Percentiles rank a stretch among this genome's conserved stretches.
phyloP scores from a whole-genome alignment of 2,329 filamentous ascomycete species.

The Rutstroemia sp. region DNA sequence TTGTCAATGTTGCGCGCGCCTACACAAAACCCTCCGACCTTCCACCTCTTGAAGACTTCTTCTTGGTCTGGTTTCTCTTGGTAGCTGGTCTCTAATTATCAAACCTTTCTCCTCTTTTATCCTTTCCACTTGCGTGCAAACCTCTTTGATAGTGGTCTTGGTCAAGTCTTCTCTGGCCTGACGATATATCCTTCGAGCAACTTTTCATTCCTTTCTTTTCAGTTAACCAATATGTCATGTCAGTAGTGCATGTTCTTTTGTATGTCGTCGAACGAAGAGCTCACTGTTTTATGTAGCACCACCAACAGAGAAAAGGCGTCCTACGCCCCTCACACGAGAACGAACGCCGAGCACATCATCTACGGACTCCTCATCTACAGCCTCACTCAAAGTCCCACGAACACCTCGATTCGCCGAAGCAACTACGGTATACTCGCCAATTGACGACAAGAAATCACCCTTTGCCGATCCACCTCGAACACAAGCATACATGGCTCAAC shows the following conservation, averaged over 20 bases:
- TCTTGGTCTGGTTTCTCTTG: constrained; percentile 20
- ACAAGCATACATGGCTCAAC: constrained; percentile 48
- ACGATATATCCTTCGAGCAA: constrained; percentile 5
- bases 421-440: constrained; percentile 69
- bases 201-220: constrained; percentile 11
- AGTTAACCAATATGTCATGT: constrained; percentile 20
- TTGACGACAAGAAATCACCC: constrained; percentile 49
- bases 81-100: constrained; percentile 30
- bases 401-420: constrained; percentile 77
- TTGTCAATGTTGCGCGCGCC: constrained; percentile 22
- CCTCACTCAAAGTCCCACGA: constrained; percentile 54
- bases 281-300: constrained; percentile 10
- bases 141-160: constrained; percentile 2
- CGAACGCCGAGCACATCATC: constrained; percentile 36
- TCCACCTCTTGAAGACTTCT: constrained; percentile 21
- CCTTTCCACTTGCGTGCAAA: constrained; percentile 14
- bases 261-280: background rate
- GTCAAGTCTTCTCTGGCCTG: constrained; percentile 4
- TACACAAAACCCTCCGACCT: constrained; percentile 26
- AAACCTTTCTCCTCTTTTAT: constrained; percentile 23
- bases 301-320: constrained; percentile 23
- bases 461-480: constrained; percentile 49
- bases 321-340: constrained; percentile 21
- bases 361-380: constrained; percentile 31
- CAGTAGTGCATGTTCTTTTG: constrained; percentile 10